These are phyloP conservation scores for Peterozyma toletana DNA, from an alignment of 805 yeast genomes.

Conservation along the genomic window DNA sequence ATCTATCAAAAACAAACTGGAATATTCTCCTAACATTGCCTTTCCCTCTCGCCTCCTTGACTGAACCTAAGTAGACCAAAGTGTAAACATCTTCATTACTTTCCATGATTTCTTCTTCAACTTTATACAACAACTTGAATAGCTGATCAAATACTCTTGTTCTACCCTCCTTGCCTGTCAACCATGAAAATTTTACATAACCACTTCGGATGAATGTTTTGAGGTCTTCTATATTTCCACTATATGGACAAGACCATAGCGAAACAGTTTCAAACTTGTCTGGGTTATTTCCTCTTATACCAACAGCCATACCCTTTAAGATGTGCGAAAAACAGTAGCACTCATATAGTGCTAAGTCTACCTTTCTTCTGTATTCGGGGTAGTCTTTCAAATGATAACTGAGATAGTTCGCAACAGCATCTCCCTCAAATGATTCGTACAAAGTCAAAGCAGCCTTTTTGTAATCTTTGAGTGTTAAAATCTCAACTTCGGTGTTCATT, in stretches of 20 bases:
- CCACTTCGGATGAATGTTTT: slow-evolving; percentile 43
- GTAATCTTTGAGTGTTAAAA: slow-evolving; percentile 18
- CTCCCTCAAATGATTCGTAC: slow-evolving; percentile 23
- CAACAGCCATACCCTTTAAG: slow-evolving; percentile 39
- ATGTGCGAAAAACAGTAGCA: slow-evolving; percentile 45
- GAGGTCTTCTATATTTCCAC: slow-evolving; percentile 31
- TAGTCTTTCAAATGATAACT: slow-evolving; percentile 22
- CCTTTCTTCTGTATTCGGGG: slow-evolving; percentile 18
- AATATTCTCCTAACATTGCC: slow-evolving; percentile 35
- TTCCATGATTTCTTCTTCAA: slow-evolving; percentile 34
- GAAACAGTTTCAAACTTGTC: slow-evolving; percentile 44
- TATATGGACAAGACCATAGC: slow-evolving; percentile 44
- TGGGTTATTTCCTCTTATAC: slow-evolving; percentile 33
- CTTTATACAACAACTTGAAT: slow-evolving; percentile 43
- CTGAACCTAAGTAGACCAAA: slow-evolving; percentile 25
- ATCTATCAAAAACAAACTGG: slow-evolving; percentile 31
- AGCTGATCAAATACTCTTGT: slow-evolving; percentile 39
- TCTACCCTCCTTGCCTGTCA: slow-evolving; percentile 38
- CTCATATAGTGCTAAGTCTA: slow-evolving; percentile 36
- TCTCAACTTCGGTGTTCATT: slow-evolving; percentile 15
- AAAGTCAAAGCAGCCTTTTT: slow-evolving; percentile 25
- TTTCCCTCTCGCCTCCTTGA: slow-evolving; percentile 34
- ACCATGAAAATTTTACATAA: slow-evolving; percentile 41
- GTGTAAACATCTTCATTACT: slow-evolving; percentile 25
- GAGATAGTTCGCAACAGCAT: slow-evolving; percentile 20